Evolutionary conservation across 257 asterid genomes (phyloP).

Genomic region (Ballota nigra): DNA sequence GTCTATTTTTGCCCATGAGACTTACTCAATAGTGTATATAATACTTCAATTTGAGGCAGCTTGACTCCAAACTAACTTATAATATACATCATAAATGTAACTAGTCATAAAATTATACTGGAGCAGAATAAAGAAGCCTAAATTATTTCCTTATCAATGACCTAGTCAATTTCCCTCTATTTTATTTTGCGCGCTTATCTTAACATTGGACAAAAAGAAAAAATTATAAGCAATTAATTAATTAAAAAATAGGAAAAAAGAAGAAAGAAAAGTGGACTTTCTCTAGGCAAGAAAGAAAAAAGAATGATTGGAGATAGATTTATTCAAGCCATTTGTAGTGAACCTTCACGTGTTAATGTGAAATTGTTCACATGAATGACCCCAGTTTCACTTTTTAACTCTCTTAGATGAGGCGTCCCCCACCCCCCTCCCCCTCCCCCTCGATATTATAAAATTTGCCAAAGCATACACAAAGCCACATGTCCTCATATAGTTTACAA

Average conservation of each 20-base stretch:
- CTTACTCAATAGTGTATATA: too few relatives aligned
- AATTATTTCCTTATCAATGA: not conserved
- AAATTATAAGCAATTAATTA: too few relatives aligned
- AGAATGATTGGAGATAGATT: not conserved
- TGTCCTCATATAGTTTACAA: slow-evolving; percentile 23
- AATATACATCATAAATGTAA: too few relatives aligned
- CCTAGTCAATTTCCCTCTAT: not conserved
- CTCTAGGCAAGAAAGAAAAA: not conserved
- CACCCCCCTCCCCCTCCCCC: not conserved
- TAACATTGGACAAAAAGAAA: too few relatives aligned
- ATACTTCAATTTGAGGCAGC: too few relatives aligned
- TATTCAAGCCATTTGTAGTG: too few relatives aligned
- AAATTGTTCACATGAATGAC: not conserved
- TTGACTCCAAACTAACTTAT: too few relatives aligned
- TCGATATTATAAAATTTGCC: slow-evolving; percentile 11
- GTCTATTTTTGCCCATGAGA: too few relatives aligned
- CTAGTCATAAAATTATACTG: too few relatives aligned
- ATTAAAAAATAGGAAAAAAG: too few relatives aligned
- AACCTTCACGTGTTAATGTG: not conserved
- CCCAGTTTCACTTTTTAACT: not conserved
- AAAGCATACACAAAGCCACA: slow-evolving; percentile 22
- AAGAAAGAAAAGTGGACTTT: not conserved
- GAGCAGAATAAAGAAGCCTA: not conserved
- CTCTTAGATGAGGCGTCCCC: slow-evolving; percentile 12
- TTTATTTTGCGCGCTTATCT: not conserved